Evolutionary conservation across 768 basidiomycete species (phyloP), one percentile per base, ranked within the genome.

Genomic region (Suillus plorans): DNA sequence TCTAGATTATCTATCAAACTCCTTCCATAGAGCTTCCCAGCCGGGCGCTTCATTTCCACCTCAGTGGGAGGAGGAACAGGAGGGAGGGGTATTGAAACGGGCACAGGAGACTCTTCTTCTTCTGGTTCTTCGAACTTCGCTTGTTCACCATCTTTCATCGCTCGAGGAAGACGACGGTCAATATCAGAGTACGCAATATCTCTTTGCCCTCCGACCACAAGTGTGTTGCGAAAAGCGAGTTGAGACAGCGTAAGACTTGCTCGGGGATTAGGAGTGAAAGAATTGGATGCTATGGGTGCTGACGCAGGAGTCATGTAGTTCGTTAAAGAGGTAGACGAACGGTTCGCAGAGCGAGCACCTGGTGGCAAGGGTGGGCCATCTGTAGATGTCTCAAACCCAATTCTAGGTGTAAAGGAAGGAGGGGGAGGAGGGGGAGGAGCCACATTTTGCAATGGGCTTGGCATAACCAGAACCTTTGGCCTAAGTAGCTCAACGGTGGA

Each of bases 391-490:
- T 86, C 81, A 74, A 93, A 91, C 10, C 89, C 89, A 57, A 85
- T 85, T 56, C 81, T 79, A 39, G 80, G 69, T 47, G 73, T 77
- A 4, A 71, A 72, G 49, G 70, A 67, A 18, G 80, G 65, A 52
- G 79, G 71, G 42, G 79, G 73, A 20, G 80, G 67, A 25, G 77
- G 67, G 34, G 75, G 67, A 44, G 75, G 69, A 20, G 79, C 71
- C 20, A 76, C 70, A 60, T 81, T 78, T 69, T 95, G 91, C 44
- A 97, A 79, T 2, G 94, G 92, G 66, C 90, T 91, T 12, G 95
- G 95, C 95, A 97, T 97, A 66, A 97, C 87, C 53, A 97, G 87
- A n/a, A 95, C 84, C 74, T 95, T 95, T 1, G 95, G 95, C 25
- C 95, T 84, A 69, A 97, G 81, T 52, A 97, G 80, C 39, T 95